Evolutionary conservation across 345 rosid species (phyloP), one percentile per base, ranked within the genome.

Genomic region (Eucalyptus sp.): DNA sequence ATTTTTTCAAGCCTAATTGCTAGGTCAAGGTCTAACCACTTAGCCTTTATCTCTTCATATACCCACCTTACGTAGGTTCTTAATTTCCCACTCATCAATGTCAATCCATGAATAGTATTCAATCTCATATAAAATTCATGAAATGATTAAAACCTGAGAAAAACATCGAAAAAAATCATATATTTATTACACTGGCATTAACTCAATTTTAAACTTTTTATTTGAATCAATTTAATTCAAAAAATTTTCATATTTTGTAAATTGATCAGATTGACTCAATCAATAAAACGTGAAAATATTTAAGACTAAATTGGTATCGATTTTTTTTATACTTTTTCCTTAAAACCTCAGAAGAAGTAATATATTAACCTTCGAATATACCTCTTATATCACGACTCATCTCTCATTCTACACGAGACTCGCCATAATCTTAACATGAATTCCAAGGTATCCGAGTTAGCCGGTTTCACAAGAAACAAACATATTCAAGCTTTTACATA

Each of bases 121-220:
- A 5, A 62, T 62, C 31, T 29, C 7, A 62, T 29, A 29, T 62
- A 16, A 68, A 68, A 16, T 68, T 15, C 24, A 6, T 31, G 6
- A 31, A 68, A 20, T 16, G 31, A 68, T 16, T 17, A 31, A 31
- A 68, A 16, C 29, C 13, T 0, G 0, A 56, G 29, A 56, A 56
- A 52, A 20, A 52, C 3, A 52, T 7, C 2, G 10, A 20, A 56
- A 22, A 56, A 56, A 56, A 56, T 24, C 29, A 22, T 56, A 56
- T 9, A 56, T 56, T 56, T 10, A 10, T 56, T 56, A 10, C 1
- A 24, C 3, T 2, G 0, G 0, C 3, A 24, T 56, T 25, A 56
- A 56, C 24, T 24, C 13, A 24, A 25, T 52, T 52, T 20, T 7
- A 56, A 56, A 24, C 0, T 4, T 24, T 56, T 24, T 24, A 10